Evolutionary conservation across 1,139 yeast genomes (phyloP).

Genomic region (Yamadazyma atlantica): DNA sequence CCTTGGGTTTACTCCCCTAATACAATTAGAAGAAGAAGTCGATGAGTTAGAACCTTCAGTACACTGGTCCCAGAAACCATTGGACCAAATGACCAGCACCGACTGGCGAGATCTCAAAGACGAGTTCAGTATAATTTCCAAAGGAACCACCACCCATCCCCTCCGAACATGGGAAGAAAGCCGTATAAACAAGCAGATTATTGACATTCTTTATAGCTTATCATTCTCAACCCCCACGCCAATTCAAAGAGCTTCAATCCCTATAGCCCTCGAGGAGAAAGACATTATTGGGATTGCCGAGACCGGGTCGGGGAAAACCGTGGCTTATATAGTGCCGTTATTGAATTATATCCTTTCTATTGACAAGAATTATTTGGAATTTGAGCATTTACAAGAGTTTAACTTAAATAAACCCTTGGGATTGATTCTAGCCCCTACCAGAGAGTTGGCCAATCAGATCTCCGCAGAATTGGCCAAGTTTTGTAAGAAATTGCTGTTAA

Average conservation of each 20-base stretch:
- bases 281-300: conserved; percentile 93
- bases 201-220: conserved; percentile 34
- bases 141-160: conserved; percentile 59
- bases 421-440: conserved; percentile 82
- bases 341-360: conserved; percentile 51
- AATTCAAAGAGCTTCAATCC: conserved; percentile 85
- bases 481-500: conserved; percentile 38
- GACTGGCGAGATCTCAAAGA: conserved; percentile 92
- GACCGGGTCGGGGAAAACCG: conserved; percentile 94
- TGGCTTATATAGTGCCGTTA: conserved; percentile 78
- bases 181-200: conserved; percentile 43
- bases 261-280: conserved; percentile 56
- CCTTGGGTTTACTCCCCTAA: conserved; percentile 42
- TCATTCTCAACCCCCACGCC: conserved; percentile 75
- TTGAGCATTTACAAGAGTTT: conserved; percentile 31
- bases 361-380: conserved; percentile 34
- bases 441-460: conserved; percentile 91
- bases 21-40: conserved; percentile 18
- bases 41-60: conserved; percentile 21
- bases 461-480: conserved; percentile 63
- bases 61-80: conserved; percentile 73
- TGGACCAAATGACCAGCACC: conserved; percentile 66
- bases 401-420: conserved; percentile 49
- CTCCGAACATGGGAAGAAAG: conserved; percentile 74
- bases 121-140: conserved; percentile 66